Conservation (phyloP, 768 basidiomycete genomes). For the Mycena polygramma region DNA sequence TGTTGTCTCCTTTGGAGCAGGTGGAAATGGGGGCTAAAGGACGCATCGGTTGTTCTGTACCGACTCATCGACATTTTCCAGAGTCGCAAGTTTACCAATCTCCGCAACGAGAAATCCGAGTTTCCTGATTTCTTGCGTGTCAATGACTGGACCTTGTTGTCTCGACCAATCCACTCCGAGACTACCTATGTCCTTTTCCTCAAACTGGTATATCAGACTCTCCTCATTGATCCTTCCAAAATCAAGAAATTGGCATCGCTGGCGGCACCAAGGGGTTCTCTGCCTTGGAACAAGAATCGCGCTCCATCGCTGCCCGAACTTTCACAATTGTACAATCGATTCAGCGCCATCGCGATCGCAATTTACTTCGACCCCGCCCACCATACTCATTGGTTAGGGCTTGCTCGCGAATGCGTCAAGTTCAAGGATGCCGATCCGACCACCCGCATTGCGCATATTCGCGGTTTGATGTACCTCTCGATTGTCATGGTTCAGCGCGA, state of each 20-base stretch:
- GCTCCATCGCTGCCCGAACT: slow-evolving; percentile 68
- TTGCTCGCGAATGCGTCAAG: slow-evolving; percentile 74
- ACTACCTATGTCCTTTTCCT: slow-evolving; percentile 85
- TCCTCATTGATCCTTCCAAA: slow-evolving; percentile 53
- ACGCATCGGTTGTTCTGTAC: slow-evolving; percentile 70
- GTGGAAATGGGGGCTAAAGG: slow-evolving; percentile 84
- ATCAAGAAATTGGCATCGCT: slow-evolving; percentile 79
- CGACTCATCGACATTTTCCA: slow-evolving; percentile 81
- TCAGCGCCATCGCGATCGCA: slow-evolving; percentile 78
- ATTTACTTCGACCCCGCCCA: slow-evolving; percentile 72
- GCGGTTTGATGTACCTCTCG: slow-evolving; percentile 79
- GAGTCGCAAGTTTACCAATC: slow-evolving; percentile 80
- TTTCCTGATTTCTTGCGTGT: slow-evolving; percentile 80
- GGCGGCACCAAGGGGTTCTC: slow-evolving; percentile 76
- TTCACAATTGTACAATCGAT: slow-evolving; percentile 87
- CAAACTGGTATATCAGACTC: slow-evolving; percentile 77
- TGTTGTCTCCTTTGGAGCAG: slow-evolving; percentile 78
- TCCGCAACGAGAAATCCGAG: slow-evolving; percentile 70
- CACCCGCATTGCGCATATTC: slow-evolving; percentile 79
- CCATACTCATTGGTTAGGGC: slow-evolving; percentile 67
- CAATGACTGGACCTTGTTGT: slow-evolving; percentile 66
- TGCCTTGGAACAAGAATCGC: slow-evolving; percentile 69
- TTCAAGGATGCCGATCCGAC: slow-evolving; percentile 75
- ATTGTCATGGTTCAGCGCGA: slow-evolving; percentile 69
- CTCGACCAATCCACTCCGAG: slow-evolving; percentile 65